Evolutionary conservation across 495 filamentous ascomycete species (phyloP), one percentile per base, ranked within the genome.

Genomic region (Beverwykella pulmonaria): DNA sequence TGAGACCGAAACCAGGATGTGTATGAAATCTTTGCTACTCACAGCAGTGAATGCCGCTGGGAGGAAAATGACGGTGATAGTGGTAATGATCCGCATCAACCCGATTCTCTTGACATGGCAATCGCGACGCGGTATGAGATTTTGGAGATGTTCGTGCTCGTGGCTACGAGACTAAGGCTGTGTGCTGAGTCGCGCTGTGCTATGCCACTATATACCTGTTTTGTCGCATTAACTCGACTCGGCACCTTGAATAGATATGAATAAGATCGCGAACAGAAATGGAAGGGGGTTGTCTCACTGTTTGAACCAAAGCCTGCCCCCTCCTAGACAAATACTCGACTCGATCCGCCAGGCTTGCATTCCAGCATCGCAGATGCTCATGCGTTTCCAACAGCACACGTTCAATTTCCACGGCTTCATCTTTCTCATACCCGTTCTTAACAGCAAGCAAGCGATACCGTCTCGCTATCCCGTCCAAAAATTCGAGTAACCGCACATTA

Each of bases 81-180:
- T 54, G 44, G 54, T 30, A n/a, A 65, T 65, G 23, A 65, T 29
- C 4, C 63, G 63, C 63, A 65, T 65, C n/a, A 65, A 54, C 4
- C 53, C 63, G 30, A 53, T 65, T 65, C 63, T 14, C 54, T 8
- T 1, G 46, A 57, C 2, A 41, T 59, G 1, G 55, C 41, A 25
- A 65, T 47, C 2, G 54, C 63, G 20, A 59, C 48, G 8, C 27
- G 14, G 8, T 65, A 54, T 22, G 63, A 59, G n/a, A n/a, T 53
- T 44, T 53, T 47, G 3, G 59, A 47, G 19, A 62, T 46, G 29
- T 44, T 34, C n/a, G 59, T 62, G 59, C 59, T 62, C 17, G 59
- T 53, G 7, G 48, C 20, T 9, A 47, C 46, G 20, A 62, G 46
- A 2, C 26, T 53, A 47, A 62, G 26, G 39, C 48, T 62, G 48